Evolutionary conservation across 164 flowering plant genomes (phyloP), one percentile per base, ranked within the genome.

Genomic region (Warburgia ugandensis): DNA sequence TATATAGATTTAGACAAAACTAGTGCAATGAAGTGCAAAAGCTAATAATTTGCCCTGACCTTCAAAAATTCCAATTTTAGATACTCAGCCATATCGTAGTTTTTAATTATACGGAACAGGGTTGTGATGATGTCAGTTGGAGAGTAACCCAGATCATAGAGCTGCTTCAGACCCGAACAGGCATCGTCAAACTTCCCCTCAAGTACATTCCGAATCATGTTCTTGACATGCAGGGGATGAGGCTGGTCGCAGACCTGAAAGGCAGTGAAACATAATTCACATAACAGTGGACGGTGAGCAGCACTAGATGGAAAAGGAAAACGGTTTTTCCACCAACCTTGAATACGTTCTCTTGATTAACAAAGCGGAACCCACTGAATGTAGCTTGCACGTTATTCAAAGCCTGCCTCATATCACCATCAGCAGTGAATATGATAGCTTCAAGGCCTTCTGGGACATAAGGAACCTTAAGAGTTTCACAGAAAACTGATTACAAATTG

Each of bases 381-480:
- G 95, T 92, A 13, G 99, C 99, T 70, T 92, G 99, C 77, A 92
- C 71, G 69, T 92, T 92, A 47, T 94, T 94, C 68, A 94, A 68
- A 23, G 96, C 99, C 65, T 94, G 99, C 66, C 99, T 79, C 97
- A 94, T 94, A 58, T 94, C 99, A 52, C 99, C 99, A 79, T 94
- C 99, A 68, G 99, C 96, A 37, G 97, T 94, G 64, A 94, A 94
- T 41, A 94, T 86, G 40, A 94, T 82, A n/a, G 97, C 99, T 68
- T 89, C 97, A 62, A 94, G 94, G 23, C 97, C 99, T 73, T 89
- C 94, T 6, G 95, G 92, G 42, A 83, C 78, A 64, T 78, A 86
- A 3, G 97, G 84, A 50, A 94, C 99, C 97, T 92, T 68, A 63
- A 74, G 25, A 25, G 29, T 30, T 30, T 19, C 31, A 27, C 19